phyloP scores from a whole-genome alignment of 345 rosid species.

The Boechera stricta region DNA sequence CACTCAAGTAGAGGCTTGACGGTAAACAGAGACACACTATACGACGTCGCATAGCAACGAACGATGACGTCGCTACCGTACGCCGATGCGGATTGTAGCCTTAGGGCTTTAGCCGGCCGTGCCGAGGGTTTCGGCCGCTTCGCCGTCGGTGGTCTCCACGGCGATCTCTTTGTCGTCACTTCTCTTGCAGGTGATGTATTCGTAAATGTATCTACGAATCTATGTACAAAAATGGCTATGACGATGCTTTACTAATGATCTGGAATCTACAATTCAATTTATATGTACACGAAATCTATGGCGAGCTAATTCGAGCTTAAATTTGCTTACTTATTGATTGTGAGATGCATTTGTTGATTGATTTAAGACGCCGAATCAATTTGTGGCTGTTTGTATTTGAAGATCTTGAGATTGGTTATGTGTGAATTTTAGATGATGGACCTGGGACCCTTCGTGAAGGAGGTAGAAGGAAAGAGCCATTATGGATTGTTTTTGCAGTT shows the following conservation, averaged over 20 bases:
- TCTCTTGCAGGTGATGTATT: slow-evolving; percentile 58
- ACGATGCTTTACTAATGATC: slow-evolving; percentile 12
- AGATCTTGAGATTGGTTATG: slow-evolving; percentile 18
- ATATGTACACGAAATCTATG: not conserved
- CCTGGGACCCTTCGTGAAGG: slow-evolving; percentile 85
- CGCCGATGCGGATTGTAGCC: slow-evolving; percentile 60
- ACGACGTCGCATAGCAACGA: slow-evolving; percentile 33
- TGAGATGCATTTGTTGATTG: slow-evolving; percentile 19
- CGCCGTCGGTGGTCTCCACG: slow-evolving; percentile 75
- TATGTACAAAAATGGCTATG: not conserved
- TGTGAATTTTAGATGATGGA: slow-evolving; percentile 66
- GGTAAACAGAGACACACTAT: slow-evolving; percentile 9
- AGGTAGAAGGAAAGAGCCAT: slow-evolving; percentile 72
- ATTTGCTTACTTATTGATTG: not conserved
- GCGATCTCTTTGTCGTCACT: slow-evolving; percentile 62
- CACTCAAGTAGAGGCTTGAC: not conserved
- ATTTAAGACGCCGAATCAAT: not conserved
- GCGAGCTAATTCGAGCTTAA: not conserved
- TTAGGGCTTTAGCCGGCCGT: slow-evolving; percentile 63
- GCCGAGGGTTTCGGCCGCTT: slow-evolving; percentile 84
- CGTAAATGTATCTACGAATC: not conserved
- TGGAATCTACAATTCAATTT: not conserved
- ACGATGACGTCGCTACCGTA: slow-evolving; percentile 63
- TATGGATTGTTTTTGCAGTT: slow-evolving; percentile 83
- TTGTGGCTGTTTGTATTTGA: not conserved